Evolutionary conservation across 192 early-diverging fungal species (phyloP).

Genomic region (Podila horticola): DNA sequence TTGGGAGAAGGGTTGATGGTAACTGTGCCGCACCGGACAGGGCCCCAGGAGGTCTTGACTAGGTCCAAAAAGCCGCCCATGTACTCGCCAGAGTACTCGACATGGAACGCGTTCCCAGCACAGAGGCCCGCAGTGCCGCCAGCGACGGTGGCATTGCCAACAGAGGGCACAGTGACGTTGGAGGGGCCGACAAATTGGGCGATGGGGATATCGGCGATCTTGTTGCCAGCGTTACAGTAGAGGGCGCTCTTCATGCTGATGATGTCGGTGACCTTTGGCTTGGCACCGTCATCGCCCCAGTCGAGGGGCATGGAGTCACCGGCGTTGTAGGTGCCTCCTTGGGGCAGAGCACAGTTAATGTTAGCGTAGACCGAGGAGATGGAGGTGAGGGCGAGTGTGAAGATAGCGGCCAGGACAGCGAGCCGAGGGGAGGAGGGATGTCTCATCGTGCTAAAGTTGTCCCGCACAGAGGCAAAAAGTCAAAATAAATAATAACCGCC

Average conservation of each 20-base stretch:
- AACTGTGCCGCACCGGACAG: slow-evolving; percentile 6
- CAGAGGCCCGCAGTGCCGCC: slow-evolving; percentile 22
- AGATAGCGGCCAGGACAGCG: background rate
- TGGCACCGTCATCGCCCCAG: slow-evolving; percentile 2
- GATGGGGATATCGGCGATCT: background rate
- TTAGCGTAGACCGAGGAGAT: slow-evolving; percentile 5
- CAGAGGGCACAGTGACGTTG: slow-evolving; percentile 15
- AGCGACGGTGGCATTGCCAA: slow-evolving; percentile 27
- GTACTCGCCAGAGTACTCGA: slow-evolving; percentile 11
- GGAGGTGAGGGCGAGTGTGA: background rate
- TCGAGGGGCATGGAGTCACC: slow-evolving; percentile 7
- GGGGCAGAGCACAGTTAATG: slow-evolving; percentile 12
- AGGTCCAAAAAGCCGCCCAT: background rate
- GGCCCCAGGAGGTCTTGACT: slow-evolving; percentile 3
- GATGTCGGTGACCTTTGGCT: slow-evolving; percentile 3
- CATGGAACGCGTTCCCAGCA: slow-evolving; percentile 14
- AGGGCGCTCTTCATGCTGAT: slow-evolving; percentile 13
- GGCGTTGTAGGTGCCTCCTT: slow-evolving; percentile 10
- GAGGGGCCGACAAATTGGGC: slow-evolving; percentile 1
- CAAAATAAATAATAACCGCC: too few relatives aligned
- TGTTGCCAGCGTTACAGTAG: slow-evolving; percentile 8
- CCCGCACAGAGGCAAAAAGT: too few relatives aligned
- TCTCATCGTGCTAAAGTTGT: too few relatives aligned
- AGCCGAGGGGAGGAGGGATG: too few relatives aligned
- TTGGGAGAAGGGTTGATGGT: slow-evolving; percentile 23